Base-by-base conservation (phyloP, 1,284 basidiomycete genomes). In the Puccinia hordei region DNA sequence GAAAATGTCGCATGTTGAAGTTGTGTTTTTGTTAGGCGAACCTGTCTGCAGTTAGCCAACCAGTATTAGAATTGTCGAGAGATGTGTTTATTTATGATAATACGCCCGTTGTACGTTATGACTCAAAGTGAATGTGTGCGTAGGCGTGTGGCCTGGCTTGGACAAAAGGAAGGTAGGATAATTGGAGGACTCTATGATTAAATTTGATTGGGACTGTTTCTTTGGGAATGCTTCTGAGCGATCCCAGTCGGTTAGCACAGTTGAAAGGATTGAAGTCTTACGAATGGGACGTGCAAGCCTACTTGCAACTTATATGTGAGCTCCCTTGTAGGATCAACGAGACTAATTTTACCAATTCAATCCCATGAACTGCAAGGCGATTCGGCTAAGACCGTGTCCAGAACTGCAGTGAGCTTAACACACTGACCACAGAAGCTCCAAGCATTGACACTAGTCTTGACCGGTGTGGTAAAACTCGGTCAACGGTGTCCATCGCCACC, bases 1-100 rank as follows among this genome's bases (percentile, higher is more conserved):
- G 27, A 27, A 51, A 72, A 38, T 55, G 46, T 33, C 30, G 46
- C 69, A 72, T 72, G 33, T 27, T 72, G 68, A 71, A n/a, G n/a
- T 22, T 46, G 15, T 4, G 53, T 5, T 57, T 57, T 41, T 41
- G 38, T 41, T 41, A 41, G 12, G 38, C 38, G 12, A 41, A 41
- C 12, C 6, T 41, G 38, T 41, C 38, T 41, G 38, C 38, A 41
- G 38, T 41, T 12, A 41, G 12, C 38, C 4, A 41, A 41, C 17
- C 53, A 41, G n/a, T n/a, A n/a, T n/a, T n/a, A n/a, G n/a, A n/a
- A n/a, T n/a, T n/a, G n/a, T n/a, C n/a, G n/a, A n/a, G n/a, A n/a
- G n/a, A n/a, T n/a, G n/a, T n/a, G n/a, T n/a, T n/a, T n/a, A n/a
- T n/a, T n/a, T n/a, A n/a, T n/a, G n/a, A n/a, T n/a, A n/a, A n/a